These are phyloP conservation scores for Metschnikowia bowlesiae DNA, from an alignment of 805 yeast species.

Conservation along the genomic window DNA sequence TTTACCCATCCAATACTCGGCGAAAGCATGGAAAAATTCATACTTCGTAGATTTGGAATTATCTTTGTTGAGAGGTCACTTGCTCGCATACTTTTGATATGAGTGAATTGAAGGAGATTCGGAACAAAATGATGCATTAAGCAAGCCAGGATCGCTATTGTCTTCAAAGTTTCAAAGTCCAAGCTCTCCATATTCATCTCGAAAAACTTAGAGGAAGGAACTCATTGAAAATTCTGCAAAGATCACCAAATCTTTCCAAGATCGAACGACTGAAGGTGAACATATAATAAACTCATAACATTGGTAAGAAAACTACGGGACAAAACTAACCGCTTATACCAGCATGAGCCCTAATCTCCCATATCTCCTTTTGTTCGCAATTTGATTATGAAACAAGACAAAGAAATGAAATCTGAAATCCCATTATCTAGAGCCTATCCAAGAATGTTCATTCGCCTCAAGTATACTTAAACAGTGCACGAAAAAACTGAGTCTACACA, in stretches of 20 bases:
- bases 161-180: background rate
- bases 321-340: background rate
- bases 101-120: background rate
- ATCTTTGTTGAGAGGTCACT: background rate
- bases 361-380: background rate
- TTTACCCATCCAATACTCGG: background rate
- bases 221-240: background rate
- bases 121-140: background rate
- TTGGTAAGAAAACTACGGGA: background rate
- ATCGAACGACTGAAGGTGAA: background rate
- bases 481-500: background rate
- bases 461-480: background rate
- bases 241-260: background rate
- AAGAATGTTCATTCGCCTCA: background rate
- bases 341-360: too few relatives aligned
- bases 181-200: background rate
- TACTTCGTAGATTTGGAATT: background rate
- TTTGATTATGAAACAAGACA: background rate
- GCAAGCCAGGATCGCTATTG: background rate
- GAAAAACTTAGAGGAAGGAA: background rate
- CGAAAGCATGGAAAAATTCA: background rate
- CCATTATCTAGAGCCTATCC: background rate
- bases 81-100: background rate
- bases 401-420: background rate
- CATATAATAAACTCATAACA: background rate